phyloP scores from a whole-genome alignment of 257 asterid genomes.

The Solanum rostratum region DNA sequence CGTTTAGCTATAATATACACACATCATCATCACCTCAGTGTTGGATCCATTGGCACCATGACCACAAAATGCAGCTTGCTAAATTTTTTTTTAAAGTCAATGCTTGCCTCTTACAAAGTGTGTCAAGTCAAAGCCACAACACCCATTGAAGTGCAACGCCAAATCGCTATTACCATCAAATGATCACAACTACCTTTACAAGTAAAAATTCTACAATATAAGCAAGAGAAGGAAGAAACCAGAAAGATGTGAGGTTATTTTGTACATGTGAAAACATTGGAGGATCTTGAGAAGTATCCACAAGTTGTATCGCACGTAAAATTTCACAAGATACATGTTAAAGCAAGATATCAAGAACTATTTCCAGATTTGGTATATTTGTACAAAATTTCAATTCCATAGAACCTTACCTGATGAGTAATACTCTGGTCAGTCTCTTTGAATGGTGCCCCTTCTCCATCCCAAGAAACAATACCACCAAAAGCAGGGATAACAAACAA shows the following conservation, averaged over 20 bases:
- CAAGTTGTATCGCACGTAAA: not conserved
- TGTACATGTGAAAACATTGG: not conserved
- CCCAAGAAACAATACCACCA: conserved; percentile 98
- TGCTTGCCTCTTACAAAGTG: not conserved
- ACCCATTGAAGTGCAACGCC: not conserved
- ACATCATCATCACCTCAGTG: not conserved
- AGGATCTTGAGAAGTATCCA: not conserved
- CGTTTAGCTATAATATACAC: not conserved
- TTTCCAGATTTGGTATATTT: not conserved
- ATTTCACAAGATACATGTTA: not conserved
- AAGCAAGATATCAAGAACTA: not conserved
- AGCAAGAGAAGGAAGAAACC: not conserved
- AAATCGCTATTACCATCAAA: not conserved
- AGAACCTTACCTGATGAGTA: conserved; percentile 68
- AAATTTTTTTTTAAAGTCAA: not conserved
- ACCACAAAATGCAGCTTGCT: not conserved
- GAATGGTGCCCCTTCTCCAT: conserved; percentile 92
- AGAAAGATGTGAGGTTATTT: not conserved
- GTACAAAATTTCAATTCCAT: not conserved
- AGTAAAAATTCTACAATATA: not conserved
- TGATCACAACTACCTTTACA: not conserved
- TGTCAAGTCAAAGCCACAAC: not conserved
- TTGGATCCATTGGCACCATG: not conserved
- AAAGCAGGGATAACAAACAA: conserved; percentile 81
- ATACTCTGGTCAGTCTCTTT: conserved; percentile 74